Percentiles rank a stretch among this genome's conserved stretches.
phyloP scores from a whole-genome alignment of 345 rosid species.

The Lagerstroemia speciosa region DNA sequence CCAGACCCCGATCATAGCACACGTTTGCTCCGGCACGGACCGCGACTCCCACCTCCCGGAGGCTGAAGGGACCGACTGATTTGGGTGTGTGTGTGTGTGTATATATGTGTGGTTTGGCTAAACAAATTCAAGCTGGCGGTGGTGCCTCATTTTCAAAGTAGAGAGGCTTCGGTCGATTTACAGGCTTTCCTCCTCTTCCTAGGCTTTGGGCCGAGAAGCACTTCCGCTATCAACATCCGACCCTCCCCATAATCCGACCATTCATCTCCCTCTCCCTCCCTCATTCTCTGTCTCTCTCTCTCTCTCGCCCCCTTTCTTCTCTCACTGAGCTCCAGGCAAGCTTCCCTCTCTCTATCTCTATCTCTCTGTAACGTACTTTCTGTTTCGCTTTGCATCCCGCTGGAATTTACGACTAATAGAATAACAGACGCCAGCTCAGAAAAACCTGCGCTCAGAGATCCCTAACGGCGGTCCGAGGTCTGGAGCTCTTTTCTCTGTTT shows the following conservation, averaged over 20 bases:
- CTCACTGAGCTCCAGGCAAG: too few species aligned
- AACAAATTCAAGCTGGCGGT: too few species aligned
- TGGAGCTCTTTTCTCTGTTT: not conserved
- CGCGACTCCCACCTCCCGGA: too few species aligned
- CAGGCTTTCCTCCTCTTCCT: not conserved
- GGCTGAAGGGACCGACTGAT: too few species aligned
- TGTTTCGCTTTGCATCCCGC: not conserved
- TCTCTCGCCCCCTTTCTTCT: not conserved
- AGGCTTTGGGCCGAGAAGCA: not conserved
- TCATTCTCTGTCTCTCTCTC: not conserved
- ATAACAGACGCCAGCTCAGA: not conserved
- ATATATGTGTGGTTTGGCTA: too few species aligned
- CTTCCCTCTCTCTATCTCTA: not conserved
- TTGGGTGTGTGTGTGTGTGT: too few species aligned
- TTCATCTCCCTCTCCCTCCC: not conserved
- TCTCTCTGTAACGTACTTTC: slow-evolving; percentile 1
- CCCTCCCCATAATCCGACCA: not conserved
- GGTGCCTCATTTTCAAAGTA: too few species aligned
- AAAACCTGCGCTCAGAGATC: not conserved
- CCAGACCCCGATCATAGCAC: too few species aligned
- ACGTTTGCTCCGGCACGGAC: too few species aligned
- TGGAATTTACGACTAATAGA: not conserved
- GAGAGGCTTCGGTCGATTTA: too few species aligned
- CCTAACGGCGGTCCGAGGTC: not conserved
- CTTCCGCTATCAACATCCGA: not conserved